Conservation (phyloP, 2,329 filamentous ascomycete species). For the Huntiella omanensis region DNA sequence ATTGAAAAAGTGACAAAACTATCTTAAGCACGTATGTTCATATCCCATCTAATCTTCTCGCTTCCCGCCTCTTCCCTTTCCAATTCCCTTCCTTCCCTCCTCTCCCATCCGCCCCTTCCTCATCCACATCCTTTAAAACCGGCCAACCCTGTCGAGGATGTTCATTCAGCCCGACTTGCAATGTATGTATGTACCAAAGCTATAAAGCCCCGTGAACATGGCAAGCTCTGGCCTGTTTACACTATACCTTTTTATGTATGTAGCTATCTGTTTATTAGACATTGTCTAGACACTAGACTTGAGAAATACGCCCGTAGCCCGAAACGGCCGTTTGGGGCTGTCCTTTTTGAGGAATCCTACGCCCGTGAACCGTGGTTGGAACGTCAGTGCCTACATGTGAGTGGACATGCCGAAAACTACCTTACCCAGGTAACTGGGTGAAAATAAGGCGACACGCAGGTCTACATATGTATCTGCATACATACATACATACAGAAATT, state of each 20-base stretch:
- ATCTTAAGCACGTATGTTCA: background rate
- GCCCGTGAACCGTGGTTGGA: no score
- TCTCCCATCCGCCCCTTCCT: background rate
- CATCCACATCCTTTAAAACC: background rate
- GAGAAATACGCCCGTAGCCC: background rate
- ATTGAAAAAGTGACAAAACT: background rate
- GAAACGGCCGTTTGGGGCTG: no score
- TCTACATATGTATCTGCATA: background rate
- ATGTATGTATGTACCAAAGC: no score
- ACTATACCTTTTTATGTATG: no score
- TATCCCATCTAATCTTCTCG: background rate
- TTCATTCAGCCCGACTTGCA: no score
- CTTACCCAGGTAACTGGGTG: no score
- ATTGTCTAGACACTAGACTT: no score
- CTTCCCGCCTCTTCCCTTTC: background rate
- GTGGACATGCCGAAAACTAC: no score
- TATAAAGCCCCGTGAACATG: background rate
- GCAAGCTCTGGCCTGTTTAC: background rate
- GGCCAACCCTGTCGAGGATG: background rate
- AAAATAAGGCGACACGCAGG: no score
- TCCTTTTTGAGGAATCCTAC: no score
- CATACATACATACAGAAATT: background rate
- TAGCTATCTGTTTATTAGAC: no score
- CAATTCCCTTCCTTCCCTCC: background rate
- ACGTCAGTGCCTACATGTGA: no score